Conservation (phyloP, 306 rosid species). For the Vicia faba region DNA sequence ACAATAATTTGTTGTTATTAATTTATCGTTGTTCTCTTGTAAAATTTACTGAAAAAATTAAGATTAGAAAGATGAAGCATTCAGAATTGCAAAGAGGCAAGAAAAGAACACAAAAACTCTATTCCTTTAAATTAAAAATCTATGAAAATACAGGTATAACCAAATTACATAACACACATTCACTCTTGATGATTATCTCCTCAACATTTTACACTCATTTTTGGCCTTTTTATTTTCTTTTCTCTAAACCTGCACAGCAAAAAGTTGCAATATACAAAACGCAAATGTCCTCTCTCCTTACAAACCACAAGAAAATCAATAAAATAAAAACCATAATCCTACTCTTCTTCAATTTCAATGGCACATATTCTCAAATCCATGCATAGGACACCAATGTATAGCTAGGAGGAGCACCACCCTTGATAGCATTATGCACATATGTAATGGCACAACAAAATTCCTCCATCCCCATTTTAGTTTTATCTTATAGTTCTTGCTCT, state of each 20-base stretch:
- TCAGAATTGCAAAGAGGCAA: not conserved
- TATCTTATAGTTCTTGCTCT: too few relatives aligned
- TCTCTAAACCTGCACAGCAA: conserved; percentile 41
- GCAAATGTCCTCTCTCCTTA: conserved; percentile 39
- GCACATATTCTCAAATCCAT: conserved; percentile 27
- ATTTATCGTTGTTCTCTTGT: not conserved
- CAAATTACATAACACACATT: conserved; percentile 17
- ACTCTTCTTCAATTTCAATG: conserved; percentile 25
- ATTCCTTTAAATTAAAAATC: not conserved
- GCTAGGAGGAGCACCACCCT: conserved; percentile 32
- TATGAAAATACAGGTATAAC: conserved; percentile 16
- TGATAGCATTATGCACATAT: conserved; percentile 19
- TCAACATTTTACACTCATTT: not conserved
- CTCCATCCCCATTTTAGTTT: conserved; percentile 18
- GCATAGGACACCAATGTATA: conserved; percentile 25
- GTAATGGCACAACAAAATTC: conserved; percentile 25
- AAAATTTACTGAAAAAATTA: not conserved
- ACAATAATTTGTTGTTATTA: too few relatives aligned
- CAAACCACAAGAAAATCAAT: not conserved
- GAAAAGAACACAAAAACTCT: not conserved
- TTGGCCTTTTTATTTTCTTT: not conserved
- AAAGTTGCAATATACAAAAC: conserved; percentile 44
- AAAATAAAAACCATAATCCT: not conserved
- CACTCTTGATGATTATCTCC: not conserved
- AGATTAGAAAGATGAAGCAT: not conserved